These are phyloP conservation scores for Licmophora abbreviata DNA, from an alignment of 108 stramenopile genomes.

Conservation along the genomic window DNA sequence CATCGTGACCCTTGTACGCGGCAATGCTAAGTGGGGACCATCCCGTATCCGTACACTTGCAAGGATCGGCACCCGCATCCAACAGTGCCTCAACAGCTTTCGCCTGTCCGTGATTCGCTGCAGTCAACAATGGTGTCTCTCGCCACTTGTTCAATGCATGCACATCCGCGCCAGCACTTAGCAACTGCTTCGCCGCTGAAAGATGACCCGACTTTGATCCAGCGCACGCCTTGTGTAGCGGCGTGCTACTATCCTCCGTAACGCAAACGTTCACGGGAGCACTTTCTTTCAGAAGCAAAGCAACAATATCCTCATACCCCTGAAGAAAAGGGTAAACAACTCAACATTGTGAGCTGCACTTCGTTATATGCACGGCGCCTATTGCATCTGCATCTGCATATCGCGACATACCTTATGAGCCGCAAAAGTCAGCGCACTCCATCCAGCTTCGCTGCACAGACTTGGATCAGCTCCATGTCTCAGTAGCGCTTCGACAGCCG, in stretches of 20 bases:
- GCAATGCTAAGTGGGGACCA: conserved; percentile 90
- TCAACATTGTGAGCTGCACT: background rate
- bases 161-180: conserved; percentile 68
- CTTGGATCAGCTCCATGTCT: conserved; percentile 73
- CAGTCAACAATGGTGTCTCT: conserved; percentile 80
- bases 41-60: conserved; percentile 84
- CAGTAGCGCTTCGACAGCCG: conserved; percentile 75
- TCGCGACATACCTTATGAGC: conserved; percentile 72
- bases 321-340: conserved; percentile 3
- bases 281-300: conserved; percentile 50
- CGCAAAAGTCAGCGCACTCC: conserved; percentile 87
- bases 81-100: conserved; percentile 71
- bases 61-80: conserved; percentile 75
- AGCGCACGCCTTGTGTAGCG: conserved; percentile 86
- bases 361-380: background rate
- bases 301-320: conserved; percentile 84
- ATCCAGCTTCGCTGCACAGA: conserved; percentile 81
- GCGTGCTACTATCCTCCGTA: conserved; percentile 78
- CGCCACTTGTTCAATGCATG: conserved; percentile 91
- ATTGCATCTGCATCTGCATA: background rate
- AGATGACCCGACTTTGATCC: conserved; percentile 79
- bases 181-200: conserved; percentile 58
- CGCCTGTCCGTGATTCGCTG: conserved; percentile 84
- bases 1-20: conserved; percentile 87
- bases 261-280: conserved; percentile 84